Conservation (phyloP, 2,329 filamentous ascomycete species). For the Geosmithia putterillii region DNA sequence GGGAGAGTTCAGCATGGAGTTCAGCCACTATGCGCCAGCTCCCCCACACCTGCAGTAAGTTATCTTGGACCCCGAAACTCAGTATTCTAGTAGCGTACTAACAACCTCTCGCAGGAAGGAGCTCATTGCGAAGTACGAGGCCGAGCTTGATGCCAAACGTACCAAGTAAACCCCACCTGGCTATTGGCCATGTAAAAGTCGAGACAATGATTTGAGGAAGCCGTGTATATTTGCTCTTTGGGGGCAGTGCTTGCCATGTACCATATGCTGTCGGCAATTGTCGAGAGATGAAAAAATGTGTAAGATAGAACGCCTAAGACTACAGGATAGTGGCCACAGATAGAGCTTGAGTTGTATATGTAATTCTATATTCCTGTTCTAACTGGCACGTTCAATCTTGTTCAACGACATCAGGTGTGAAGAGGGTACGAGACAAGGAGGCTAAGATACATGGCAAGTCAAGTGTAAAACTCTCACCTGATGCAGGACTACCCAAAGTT, state of each 20-base stretch:
- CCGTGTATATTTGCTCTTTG: neutral
- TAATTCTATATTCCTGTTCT: neutral
- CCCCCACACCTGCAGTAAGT: conserved; percentile 80
- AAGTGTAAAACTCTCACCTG: neutral
- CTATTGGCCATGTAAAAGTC: neutral
- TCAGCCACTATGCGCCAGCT: conserved; percentile 85
- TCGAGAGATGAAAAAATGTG: neutral
- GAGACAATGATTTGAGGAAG: neutral
- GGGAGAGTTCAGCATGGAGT: conserved; percentile 98
- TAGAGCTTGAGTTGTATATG: neutral
- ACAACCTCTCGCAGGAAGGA: conserved; percentile 33
- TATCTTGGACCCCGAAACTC: neutral
- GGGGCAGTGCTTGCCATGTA: neutral
- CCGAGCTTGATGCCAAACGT: conserved; percentile 44
- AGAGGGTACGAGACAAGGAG: neutral
- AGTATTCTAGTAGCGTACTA: neutral
- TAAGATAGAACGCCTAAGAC: neutral
- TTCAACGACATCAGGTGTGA: neutral
- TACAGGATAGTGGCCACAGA: neutral
- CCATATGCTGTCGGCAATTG: neutral
- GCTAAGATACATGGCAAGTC: neutral
- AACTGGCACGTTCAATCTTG: neutral
- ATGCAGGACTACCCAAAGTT: neutral
- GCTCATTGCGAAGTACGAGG: conserved; percentile 44
- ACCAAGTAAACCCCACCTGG: conserved; percentile 27